These are phyloP conservation scores for Azolla pinnata DNA, from an alignment of 75 land plant species.

Conservation along the genomic window DNA sequence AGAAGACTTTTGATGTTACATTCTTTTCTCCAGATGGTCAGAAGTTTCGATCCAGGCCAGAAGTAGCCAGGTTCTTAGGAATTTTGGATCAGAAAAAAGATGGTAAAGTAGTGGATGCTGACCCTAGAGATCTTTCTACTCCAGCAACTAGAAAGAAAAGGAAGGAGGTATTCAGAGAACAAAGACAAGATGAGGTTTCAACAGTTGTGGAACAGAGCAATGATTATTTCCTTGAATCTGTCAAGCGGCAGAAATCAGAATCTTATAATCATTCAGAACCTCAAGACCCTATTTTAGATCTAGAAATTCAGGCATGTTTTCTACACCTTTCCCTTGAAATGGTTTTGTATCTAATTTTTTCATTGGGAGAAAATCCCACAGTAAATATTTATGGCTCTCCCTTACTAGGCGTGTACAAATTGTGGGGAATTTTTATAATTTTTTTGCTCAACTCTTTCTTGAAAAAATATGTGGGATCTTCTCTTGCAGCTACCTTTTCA, in stretches of 20 bases:
- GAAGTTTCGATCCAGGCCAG: slow-evolving; percentile 44
- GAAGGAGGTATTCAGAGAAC: background rate
- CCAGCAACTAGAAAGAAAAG: background rate
- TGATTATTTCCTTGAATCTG: too few relatives aligned
- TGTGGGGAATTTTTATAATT: too few relatives aligned
- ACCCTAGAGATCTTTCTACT: background rate
- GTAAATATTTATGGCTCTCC: too few relatives aligned
- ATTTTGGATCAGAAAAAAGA: slow-evolving; percentile 12
- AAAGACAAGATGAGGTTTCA: background rate
- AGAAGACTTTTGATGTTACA: slow-evolving; percentile 23
- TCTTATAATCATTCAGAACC: background rate
- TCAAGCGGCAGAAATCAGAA: background rate
- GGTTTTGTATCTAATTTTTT: background rate
- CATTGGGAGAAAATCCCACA: background rate
- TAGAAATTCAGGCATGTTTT: background rate
- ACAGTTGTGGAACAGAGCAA: background rate
- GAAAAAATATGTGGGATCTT: background rate
- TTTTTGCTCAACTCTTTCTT: background rate
- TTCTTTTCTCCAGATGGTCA: slow-evolving; percentile 61
- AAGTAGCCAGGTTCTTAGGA: slow-evolving; percentile 56
- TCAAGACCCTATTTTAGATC: background rate
- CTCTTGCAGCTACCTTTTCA: slow-evolving; percentile 43
- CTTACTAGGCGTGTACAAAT: too few relatives aligned
- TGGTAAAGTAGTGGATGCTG: too few relatives aligned
- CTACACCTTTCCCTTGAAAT: background rate